Evolutionary conservation across 2,329 filamentous ascomycete species (phyloP).

Genomic region (Botrytis deweyae): DNA sequence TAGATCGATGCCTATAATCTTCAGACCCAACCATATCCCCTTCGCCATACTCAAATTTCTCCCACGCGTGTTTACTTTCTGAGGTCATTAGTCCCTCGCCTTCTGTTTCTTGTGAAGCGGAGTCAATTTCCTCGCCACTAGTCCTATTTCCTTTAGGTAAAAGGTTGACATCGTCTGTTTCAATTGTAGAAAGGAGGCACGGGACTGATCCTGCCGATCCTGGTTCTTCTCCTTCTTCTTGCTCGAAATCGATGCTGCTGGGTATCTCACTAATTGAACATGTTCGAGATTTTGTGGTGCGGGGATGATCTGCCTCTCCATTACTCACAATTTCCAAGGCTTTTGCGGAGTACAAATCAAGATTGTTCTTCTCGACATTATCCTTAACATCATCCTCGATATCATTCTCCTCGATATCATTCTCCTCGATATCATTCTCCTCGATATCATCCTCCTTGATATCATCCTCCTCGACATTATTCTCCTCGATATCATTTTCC

Average conservation of each 20-base stretch:
- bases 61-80: neutral
- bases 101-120: neutral
- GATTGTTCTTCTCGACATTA: neutral
- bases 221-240: too few relatives aligned
- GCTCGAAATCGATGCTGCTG: neutral
- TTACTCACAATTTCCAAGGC: neutral
- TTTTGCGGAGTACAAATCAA: neutral
- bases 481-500: too few relatives aligned
- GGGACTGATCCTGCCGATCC: neutral
- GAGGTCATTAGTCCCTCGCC: neutral
- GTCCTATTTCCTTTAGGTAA: neutral
- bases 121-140: neutral
- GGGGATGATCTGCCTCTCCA: neutral
- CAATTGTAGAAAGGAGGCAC: too few relatives aligned
- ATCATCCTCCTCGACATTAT: too few relatives aligned
- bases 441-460: too few relatives aligned
- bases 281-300: neutral
- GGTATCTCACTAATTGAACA: neutral
- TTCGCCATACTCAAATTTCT: neutral
- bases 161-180: neutral
- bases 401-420: too few relatives aligned
- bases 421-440: too few relatives aligned
- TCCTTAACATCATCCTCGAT: too few relatives aligned
- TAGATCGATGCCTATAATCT: neutral
- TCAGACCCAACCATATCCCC: too few relatives aligned